Evolutionary conservation across 768 basidiomycete genomes (phyloP).

Genomic region (Ephemerocybe angulata): DNA sequence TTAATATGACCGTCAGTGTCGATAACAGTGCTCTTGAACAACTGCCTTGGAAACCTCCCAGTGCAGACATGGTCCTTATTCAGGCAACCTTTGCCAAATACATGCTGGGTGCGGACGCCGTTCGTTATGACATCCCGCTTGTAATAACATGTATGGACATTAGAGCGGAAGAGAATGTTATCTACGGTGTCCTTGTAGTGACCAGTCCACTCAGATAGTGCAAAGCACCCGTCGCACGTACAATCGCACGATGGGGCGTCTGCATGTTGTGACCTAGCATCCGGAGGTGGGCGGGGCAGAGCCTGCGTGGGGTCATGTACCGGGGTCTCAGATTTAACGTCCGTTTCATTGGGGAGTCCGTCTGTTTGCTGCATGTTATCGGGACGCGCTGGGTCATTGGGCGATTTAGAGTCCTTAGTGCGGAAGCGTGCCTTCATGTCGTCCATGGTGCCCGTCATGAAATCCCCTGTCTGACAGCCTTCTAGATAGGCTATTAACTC

Average conservation of each 20-base stretch:
- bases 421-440: neutral
- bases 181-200: conserved; percentile 4
- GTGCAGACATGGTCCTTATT: conserved; percentile 28
- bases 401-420: no score
- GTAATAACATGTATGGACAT: neutral
- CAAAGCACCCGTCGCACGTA: no score
- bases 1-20: conserved; percentile 26
- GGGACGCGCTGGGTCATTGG: no score
- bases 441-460: conserved; percentile 19
- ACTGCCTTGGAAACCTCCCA: conserved; percentile 31
- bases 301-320: neutral
- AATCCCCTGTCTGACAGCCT: conserved; percentile 27
- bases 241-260: no score
- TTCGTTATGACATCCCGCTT: neutral
- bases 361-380: no score
- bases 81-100: neutral
- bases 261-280: no score
- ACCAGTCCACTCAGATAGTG: neutral
- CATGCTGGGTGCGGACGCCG: conserved; percentile 20
- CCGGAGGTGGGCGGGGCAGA: neutral
- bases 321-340: no score
- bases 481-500: conserved; percentile 19
- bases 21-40: conserved; percentile 17
- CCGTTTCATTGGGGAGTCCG: no score
- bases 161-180: neutral